Evolutionary conservation across 2,329 filamentous ascomycete species (phyloP).

Genomic region (Akanthomyces dipterigenus): DNA sequence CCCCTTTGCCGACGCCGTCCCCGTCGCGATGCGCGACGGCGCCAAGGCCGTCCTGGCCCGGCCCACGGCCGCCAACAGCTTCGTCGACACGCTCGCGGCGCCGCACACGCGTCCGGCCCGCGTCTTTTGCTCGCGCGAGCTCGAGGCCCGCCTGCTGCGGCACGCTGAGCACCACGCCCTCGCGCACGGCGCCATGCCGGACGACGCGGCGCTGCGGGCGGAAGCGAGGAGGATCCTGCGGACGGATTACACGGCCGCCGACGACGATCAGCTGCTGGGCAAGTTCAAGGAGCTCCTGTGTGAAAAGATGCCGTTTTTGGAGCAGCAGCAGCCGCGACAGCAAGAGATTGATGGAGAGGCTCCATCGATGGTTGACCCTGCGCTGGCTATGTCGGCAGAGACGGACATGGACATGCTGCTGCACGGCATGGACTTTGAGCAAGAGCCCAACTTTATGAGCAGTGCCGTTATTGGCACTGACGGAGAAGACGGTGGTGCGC

Average conservation of each 20-base stretch:
- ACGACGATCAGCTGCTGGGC: constrained; percentile 44
- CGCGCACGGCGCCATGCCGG: constrained; percentile 36
- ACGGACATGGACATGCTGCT: constrained; percentile 34
- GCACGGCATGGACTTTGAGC: constrained; percentile 37
- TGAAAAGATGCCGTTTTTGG: constrained; percentile 19
- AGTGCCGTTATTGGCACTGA: not conserved
- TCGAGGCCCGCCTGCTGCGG: constrained; percentile 46
- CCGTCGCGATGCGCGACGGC: constrained; percentile 28
- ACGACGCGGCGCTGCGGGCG: constrained; percentile 39
- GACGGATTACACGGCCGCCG: constrained; percentile 42
- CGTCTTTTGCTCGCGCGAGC: constrained; percentile 52
- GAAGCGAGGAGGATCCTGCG: constrained; percentile 43
- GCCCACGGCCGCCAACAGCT: constrained; percentile 39
- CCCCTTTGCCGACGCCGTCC: constrained; percentile 26
- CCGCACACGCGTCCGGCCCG: constrained; percentile 39
- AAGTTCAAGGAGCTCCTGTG: constrained; percentile 46
- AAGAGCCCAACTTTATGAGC: constrained; percentile 21
- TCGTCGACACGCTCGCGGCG: constrained; percentile 36
- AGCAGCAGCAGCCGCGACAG: not conserved
- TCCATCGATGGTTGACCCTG: not conserved
- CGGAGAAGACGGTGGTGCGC: not conserved
- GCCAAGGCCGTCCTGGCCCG: constrained; percentile 37
- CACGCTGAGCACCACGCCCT: constrained; percentile 38
- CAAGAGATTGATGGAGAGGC: no score
- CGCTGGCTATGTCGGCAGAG: not conserved